A percentile compares a stretch with the other conserved stretches of the same genome.
Conservation (phyloP, 192 early-diverging fungal species). For the Oehlia diaphana region DNA sequence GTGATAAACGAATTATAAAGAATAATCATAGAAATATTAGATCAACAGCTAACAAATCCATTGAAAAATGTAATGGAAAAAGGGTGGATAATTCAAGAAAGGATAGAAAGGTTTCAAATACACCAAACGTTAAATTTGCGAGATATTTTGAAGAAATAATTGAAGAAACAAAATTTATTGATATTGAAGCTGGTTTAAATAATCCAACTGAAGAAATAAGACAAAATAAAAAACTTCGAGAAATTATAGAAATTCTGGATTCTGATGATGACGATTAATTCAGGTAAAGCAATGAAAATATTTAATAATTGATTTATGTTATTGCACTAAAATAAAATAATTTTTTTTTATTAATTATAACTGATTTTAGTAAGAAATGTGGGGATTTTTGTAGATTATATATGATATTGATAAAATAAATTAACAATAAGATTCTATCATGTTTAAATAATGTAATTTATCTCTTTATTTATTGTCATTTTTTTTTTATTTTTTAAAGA, state of each 20-base stretch:
- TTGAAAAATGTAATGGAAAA: background rate
- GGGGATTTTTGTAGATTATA: no score
- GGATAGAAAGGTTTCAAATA: background rate
- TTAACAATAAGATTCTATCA: no score
- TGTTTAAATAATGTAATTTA: no score
- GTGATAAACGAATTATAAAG: background rate
- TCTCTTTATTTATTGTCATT: no score
- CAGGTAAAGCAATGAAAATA: background rate
- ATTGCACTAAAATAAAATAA: no score
- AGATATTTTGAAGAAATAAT: background rate
- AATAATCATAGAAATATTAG: background rate
- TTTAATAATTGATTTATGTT: background rate
- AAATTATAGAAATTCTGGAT: background rate
- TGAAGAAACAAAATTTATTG: background rate
- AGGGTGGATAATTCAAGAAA: background rate
- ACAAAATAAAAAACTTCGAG: background rate
- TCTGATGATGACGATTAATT: background rate
- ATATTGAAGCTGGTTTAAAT: background rate
- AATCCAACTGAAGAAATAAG: background rate
- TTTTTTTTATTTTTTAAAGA: no score
- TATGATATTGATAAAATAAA: no score
- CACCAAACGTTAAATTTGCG: background rate
- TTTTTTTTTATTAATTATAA: no score
- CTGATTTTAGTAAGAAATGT: no score
- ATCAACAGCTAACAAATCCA: no score